Conservation (phyloP, 257 asterid species). For the Przewalskia tangutica region DNA sequence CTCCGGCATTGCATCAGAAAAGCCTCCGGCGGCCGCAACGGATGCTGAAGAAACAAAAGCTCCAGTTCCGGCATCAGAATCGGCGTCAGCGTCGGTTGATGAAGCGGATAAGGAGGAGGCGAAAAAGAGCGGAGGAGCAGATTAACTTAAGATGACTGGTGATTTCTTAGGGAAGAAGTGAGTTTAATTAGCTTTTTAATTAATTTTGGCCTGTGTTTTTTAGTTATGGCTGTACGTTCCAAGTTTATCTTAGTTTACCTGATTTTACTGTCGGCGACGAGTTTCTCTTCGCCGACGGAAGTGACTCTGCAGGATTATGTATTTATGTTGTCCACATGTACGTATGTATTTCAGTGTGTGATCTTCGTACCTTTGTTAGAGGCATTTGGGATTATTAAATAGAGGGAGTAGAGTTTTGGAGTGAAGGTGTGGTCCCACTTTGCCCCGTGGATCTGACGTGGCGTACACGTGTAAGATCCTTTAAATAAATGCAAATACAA, state of each 20-base stretch:
- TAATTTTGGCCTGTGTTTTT: not conserved
- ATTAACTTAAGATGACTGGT: slow-evolving; percentile 22
- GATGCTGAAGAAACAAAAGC: not conserved
- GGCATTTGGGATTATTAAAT: too few species aligned
- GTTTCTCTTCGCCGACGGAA: not conserved
- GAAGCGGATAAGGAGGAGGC: not conserved
- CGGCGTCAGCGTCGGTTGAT: not conserved
- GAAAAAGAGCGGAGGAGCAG: not conserved
- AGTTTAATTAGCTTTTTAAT: not conserved
- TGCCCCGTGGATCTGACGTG: too few species aligned
- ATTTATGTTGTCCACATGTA: not conserved
- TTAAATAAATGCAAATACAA: too few species aligned
- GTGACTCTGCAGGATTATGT: too few species aligned
- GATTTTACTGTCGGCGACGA: too few species aligned
- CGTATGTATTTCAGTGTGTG: not conserved
- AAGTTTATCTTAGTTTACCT: too few species aligned
- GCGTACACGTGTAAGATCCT: too few species aligned
- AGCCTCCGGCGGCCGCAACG: not conserved
- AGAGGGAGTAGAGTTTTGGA: too few species aligned
- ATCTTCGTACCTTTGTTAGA: too few species aligned
- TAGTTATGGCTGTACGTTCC: not conserved
- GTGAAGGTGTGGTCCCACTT: too few species aligned
- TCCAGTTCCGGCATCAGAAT: not conserved
- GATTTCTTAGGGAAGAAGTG: slow-evolving; percentile 10
- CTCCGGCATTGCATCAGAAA: not conserved